A percentile compares a stretch with the other conserved stretches of the same genome.
phyloP scores from a whole-genome alignment of 1,139 yeast genomes.

The Yamadazyma conglobata region DNA sequence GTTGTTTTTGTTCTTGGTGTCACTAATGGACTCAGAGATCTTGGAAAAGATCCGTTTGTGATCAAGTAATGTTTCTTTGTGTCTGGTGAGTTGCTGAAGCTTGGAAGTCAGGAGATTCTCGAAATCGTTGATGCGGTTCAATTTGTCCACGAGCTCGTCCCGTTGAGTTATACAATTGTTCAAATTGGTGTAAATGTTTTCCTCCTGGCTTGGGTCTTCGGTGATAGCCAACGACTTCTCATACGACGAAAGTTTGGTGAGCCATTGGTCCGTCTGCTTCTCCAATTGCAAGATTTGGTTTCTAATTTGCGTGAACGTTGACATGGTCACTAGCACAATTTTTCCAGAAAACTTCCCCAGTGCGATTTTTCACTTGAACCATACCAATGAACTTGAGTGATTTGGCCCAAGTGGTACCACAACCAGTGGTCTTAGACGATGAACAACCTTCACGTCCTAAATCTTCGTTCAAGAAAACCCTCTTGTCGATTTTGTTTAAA shows the following conservation, averaged over 20 bases:
- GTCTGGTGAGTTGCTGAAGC: constrained; percentile 78
- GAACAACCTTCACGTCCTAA: constrained; percentile 3
- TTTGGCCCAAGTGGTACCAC: constrained; percentile 13
- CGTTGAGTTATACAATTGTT: constrained; percentile 32
- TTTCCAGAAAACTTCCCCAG: no score
- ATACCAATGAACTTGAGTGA: not conserved
- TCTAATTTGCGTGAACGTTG: constrained; percentile 39
- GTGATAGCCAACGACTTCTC: constrained; percentile 22
- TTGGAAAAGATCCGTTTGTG: constrained; percentile 63
- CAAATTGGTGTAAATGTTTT: constrained; percentile 53
- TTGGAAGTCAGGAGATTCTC: constrained; percentile 67
- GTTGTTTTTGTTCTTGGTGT: constrained; percentile 74
- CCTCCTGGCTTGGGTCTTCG: constrained; percentile 60
- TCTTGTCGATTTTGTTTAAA: constrained; percentile 14
- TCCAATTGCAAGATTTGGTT: constrained; percentile 39
- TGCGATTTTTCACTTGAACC: no score
- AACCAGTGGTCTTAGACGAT: constrained; percentile 14
- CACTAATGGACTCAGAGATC: constrained; percentile 56
- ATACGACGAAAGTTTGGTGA: constrained; percentile 33
- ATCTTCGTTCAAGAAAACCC: constrained; percentile 8
- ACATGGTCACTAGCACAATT: no score
- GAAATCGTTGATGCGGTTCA: constrained; percentile 50
- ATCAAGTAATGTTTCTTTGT: constrained; percentile 70
- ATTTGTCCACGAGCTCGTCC: constrained; percentile 27
- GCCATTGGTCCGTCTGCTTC: constrained; percentile 38